phyloP scores from a whole-genome alignment of 176 grass and related monocot genomes.

The sorghum (Sorghum bicolor) region DNA sequence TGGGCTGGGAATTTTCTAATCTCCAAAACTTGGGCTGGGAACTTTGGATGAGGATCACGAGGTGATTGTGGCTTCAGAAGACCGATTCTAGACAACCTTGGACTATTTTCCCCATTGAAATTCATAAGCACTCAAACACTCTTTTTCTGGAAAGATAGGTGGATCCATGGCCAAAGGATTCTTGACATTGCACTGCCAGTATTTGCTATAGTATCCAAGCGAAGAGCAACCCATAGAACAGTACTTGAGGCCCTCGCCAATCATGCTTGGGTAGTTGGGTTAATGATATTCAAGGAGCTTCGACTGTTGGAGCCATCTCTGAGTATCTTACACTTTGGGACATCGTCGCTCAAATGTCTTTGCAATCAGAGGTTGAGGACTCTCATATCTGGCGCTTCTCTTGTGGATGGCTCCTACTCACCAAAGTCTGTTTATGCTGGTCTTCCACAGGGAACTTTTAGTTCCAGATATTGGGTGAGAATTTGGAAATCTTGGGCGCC shows the following conservation, averaged over 20 bases:
- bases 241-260: neutral
- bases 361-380: neutral
- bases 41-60: neutral
- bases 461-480: neutral
- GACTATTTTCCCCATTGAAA: neutral
- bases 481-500: neutral
- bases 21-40: neutral
- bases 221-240: neutral
- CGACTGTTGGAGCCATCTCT: neutral
- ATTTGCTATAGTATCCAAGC: neutral
- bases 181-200: neutral
- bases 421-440: neutral
- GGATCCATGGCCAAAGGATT: neutral
- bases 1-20: neutral
- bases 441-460: neutral
- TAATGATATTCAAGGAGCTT: neutral
- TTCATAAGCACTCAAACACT: neutral
- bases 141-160: neutral
- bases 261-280: neutral
- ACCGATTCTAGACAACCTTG: neutral
- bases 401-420: neutral
- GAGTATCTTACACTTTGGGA: neutral
- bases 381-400: neutral
- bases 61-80: neutral
- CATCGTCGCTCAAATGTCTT: neutral